Base-by-base conservation (phyloP, 352 stramenopile species). In the Chrysophaeum taylorii region DNA sequence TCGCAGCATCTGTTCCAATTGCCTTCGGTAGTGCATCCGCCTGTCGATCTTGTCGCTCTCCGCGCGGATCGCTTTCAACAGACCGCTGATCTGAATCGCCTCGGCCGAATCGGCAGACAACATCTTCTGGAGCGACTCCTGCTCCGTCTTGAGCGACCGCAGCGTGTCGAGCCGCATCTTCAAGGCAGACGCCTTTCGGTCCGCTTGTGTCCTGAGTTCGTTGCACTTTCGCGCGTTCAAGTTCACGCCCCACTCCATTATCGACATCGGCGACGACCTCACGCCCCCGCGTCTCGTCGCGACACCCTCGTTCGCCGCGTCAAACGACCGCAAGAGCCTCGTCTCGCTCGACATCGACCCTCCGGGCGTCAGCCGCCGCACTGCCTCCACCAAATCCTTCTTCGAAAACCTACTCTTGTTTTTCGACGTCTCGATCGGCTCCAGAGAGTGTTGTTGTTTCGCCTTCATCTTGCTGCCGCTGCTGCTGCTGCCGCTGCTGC, bases 1-100 rank as follows among this genome's bases (percentile, higher is more conserved):
- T 63, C 78, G 54, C n/a, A 78, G 68, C 78, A 87, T 86, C 69
- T 85, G 76, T 57, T 86, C 72, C 29, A 87, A 70, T 68, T 84
- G 70, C 62, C 81, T 68, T 60, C 77, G 73, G 74, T 86, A 86
- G 52, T 84, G 73, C 27, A 85, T 64, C 48, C 73, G 78, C 31
- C 67, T 45, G 54, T 86, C 81, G 36, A 76, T 82, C 50, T 71
- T 75, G 48, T 72, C 50, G 60, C 81, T 76, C 23, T 64, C 72
- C 43, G 80, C 75, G 37, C 84, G 33, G 45, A 85, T 84, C 37
- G 82, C 78, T 25, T 62, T 62, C 31, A 68, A 70, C 61, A 87
- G 73, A 31, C 64, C 73, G 43, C 68, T 41, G 70, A 85, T 87
- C 50, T 74, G 75, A 31, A 64, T 70, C 36, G 71, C 72, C 54